Conservation (phyloP, 2,329 filamentous ascomycete species). For the Fusarium floridanum region DNA sequence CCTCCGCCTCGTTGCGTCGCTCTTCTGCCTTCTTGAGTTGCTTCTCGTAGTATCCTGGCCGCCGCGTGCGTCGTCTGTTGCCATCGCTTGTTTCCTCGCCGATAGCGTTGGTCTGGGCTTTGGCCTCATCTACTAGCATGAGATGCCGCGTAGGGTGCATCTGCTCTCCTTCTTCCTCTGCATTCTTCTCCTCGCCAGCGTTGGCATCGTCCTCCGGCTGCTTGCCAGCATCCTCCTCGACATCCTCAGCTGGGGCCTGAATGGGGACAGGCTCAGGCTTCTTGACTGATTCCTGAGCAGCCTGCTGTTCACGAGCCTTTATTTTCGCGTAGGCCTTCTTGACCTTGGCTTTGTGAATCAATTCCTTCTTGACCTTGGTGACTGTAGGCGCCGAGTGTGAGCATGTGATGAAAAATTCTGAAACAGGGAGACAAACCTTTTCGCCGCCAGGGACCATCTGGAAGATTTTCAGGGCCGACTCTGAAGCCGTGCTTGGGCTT, state of each 20-base stretch:
- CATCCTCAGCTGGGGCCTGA: conserved; percentile 23
- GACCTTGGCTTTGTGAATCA: conserved; percentile 93
- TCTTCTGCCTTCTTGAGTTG: conserved; percentile 65
- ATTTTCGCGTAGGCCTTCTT: conserved; percentile 94
- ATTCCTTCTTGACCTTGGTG: conserved; percentile 87
- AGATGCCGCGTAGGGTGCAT: conserved; percentile 56
- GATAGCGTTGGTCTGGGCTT: conserved; percentile 49
- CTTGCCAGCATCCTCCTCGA: conserved; percentile 34
- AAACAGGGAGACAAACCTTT: conserved; percentile 65
- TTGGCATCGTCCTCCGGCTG: conserved; percentile 32
- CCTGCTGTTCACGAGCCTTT: conserved; percentile 65
- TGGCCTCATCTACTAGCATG: conserved; percentile 56
- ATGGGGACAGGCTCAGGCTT: conserved; percentile 27
- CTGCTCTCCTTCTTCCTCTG: conserved; percentile 39
- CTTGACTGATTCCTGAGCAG: conserved; percentile 37
- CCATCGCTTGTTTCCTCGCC: conserved; percentile 47
- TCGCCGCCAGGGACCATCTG: conserved; percentile 87
- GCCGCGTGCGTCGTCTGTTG: conserved; percentile 51
- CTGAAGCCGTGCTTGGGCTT: conserved; percentile 79
- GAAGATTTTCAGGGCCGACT: conserved; percentile 90
- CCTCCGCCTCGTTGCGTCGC: conserved; percentile 58
- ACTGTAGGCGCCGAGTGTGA: conserved; percentile 61
- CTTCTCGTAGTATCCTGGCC: conserved; percentile 74
- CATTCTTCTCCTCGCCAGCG: conserved; percentile 23
- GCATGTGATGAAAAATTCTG: conserved; percentile 37